phyloP scores from a whole-genome alignment of 768 basidiomycete species.

The Boletus eberwhitei region DNA sequence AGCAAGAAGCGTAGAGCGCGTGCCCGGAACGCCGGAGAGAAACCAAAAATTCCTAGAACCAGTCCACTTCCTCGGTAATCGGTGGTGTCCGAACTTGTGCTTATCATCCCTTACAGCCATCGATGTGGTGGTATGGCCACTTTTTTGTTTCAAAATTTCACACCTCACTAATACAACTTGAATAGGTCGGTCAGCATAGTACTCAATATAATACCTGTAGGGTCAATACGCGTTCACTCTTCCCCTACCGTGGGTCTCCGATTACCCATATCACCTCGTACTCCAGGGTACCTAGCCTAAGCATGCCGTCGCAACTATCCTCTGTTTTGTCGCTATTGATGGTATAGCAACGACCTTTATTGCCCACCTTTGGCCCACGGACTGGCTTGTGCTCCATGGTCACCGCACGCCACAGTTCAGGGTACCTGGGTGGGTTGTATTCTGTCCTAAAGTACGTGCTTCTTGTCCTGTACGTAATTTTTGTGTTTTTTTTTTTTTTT shows the following conservation, averaged over 20 bases:
- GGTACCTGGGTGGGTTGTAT: slow-evolving; percentile 49
- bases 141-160: background rate
- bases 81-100: background rate
- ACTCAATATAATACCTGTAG: slow-evolving; percentile 45
- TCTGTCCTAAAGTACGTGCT: slow-evolving; percentile 44
- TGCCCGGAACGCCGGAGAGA: slow-evolving; percentile 48
- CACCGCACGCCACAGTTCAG: slow-evolving; percentile 45
- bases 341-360: slow-evolving; percentile 44
- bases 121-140: slow-evolving; percentile 42
- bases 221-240: slow-evolving; percentile 48
- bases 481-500: no score
- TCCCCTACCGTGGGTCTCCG: slow-evolving; percentile 38
- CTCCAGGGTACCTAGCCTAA: slow-evolving; percentile 23
- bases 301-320: slow-evolving; percentile 42
- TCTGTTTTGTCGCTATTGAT: slow-evolving; percentile 46
- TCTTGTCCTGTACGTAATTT: no score
- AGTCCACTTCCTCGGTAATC: background rate
- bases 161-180: background rate
- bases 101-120: slow-evolving; percentile 24
- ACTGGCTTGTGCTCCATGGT: slow-evolving; percentile 56
- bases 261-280: background rate
- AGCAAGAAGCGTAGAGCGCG: slow-evolving; percentile 52
- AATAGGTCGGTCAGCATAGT: slow-evolving; percentile 46
- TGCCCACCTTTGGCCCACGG: slow-evolving; percentile 50
- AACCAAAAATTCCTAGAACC: slow-evolving; percentile 36